Evolutionary conservation across 345 rosid genomes (phyloP), one percentile per base, ranked within the genome.

Genomic region (Dovyalis caffra): DNA sequence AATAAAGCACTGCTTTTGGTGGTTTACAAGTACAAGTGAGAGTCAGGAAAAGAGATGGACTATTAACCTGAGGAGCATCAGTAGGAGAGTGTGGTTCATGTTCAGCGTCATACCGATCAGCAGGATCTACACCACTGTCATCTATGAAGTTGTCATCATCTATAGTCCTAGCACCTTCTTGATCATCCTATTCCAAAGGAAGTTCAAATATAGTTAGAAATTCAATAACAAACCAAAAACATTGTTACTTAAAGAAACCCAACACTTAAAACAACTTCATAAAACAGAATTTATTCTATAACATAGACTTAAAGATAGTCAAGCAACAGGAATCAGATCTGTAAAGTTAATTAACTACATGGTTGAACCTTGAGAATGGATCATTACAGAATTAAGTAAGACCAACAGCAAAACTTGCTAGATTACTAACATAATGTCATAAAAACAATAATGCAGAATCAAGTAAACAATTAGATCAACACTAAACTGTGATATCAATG

Each of bases 111-210:
- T 95, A 93, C 74, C 90, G 86, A 69, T 87, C 90, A 23, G 88
- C 85, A 70, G 98, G 99, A 75, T 93, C 97, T 45, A 95, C 74
- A 76, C 99, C 99, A 76, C 65, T 88, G 81, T 93, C 98, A 66
- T 93, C 99, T 43, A 95, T 95, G 76, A 95, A 95, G 78, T 93
- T 86, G 81, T 93, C 98, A 72, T 95, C 99, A 75, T 93, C 98
- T 74, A 93, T 23, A 25, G 92, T 95, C 88, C 91, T 86, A 77
- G 77, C 83, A 79, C 92, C 98, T 58, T 91, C 98, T 77, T 82
- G 91, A 86, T 95, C 99, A 82, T 93, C 93, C 99, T 95, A 77
- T 72, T 40, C 53, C 75, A 73, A 37, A 45, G 20, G 31, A 64
- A 47, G 66, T 12, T 45, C 33, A 51, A 14, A 60, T 62, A 12